phyloP scores from a whole-genome alignment of 257 asterid genomes.

The Forsythia viridissima region DNA sequence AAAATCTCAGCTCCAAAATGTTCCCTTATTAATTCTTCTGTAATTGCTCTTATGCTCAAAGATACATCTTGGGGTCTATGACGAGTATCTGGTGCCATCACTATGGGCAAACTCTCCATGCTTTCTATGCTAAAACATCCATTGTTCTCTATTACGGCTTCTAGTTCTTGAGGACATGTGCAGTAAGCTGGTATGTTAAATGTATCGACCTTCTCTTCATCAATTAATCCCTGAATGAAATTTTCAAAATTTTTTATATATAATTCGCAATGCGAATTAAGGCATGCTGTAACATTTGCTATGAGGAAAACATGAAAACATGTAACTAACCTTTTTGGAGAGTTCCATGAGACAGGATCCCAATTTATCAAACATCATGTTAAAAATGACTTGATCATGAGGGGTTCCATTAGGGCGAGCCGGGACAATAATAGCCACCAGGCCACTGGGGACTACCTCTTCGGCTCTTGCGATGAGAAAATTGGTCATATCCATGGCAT shows the following conservation, averaged over 20 bases:
- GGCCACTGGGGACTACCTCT: slow-evolving; percentile 41
- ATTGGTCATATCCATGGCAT: slow-evolving; percentile 26
- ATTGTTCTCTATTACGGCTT: slow-evolving; percentile 8
- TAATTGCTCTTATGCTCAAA: slow-evolving; percentile 3
- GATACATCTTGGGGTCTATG: background rate
- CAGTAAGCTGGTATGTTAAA: slow-evolving; percentile 38
- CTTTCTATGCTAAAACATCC: slow-evolving; percentile 27
- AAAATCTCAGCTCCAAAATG: slow-evolving; percentile 6
- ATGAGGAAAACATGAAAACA: background rate
- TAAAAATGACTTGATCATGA: slow-evolving; percentile 23
- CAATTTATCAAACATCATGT: slow-evolving; percentile 34
- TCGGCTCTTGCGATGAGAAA: slow-evolving; percentile 37
- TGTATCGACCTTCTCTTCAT: slow-evolving; percentile 30
- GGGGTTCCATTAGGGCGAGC: slow-evolving; percentile 33
- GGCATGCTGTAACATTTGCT: too few relatives aligned
- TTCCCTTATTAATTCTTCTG: slow-evolving; percentile 8
- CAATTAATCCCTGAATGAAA: slow-evolving; percentile 30
- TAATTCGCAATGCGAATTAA: too few relatives aligned
- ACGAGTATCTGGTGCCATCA: background rate
- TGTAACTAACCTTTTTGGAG: slow-evolving; percentile 32
- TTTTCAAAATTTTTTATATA: too few relatives aligned
- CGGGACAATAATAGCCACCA: slow-evolving; percentile 35
- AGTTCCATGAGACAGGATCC: slow-evolving; percentile 41
- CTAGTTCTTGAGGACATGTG: slow-evolving; percentile 34
- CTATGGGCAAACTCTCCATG: slow-evolving; percentile 13